Base-by-base conservation (phyloP, 345 rosid species). In the Citropsis articulata region DNA sequence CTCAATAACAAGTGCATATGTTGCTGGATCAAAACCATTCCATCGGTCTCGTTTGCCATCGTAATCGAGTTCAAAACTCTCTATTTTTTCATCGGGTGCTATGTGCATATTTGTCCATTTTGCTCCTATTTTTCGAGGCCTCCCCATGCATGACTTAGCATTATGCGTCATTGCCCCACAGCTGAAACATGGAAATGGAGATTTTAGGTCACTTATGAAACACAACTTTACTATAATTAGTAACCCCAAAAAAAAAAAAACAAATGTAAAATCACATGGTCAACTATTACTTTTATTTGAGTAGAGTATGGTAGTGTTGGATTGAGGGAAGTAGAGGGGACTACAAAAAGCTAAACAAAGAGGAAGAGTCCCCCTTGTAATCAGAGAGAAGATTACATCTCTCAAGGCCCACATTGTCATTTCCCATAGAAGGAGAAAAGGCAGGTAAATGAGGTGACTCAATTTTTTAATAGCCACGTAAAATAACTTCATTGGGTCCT, bases 21-120 rank as follows among this genome's bases (percentile, higher is more conserved):
- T 86, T 24, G 97, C 81, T 18, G 94, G 75, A 73, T 96, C 98
- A 81, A 83, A 92, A 65, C 97, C 98, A 84, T 91, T 96, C 97
- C 97, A 96, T 21, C 98, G 48, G 63, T 96, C 99, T 61, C 97
- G 85, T 78, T 96, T 94, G 2, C 97, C 99, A 81, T 96, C 97
- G 62, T 94, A 92, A 71, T 94, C 94, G 33, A 95, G 90, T 79
- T 92, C 99, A 79, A 95, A 90, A 4, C 85, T 83, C 79, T 92
- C 96, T 66, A 91, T 83, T 74, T 92, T 92, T 77, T 95, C 98
- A 87, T 92, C 99, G 24, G 97, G 93, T 35, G 94, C 97, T 75
- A 96, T 92, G 80, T 86, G 86, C 83, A 69, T 92, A 83, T 76
- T 92, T 5, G 95, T 96, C 89, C 85, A 89, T 73, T 82, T 88